Conservation (phyloP, 2,329 filamentous ascomycete genomes). For the Verticillium longisporum region DNA sequence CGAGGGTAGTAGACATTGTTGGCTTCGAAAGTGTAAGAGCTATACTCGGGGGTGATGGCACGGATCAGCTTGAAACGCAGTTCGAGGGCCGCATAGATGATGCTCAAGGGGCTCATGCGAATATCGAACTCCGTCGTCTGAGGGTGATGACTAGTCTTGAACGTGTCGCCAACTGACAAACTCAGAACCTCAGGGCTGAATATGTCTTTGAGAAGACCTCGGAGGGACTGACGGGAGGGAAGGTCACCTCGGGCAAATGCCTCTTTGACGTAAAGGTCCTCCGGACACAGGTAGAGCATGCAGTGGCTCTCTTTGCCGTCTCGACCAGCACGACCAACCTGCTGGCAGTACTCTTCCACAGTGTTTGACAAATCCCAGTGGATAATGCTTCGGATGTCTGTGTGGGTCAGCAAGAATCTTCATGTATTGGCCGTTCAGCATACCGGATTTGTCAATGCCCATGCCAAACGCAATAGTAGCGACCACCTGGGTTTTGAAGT, state of each 20-base stretch:
- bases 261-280: slow-evolving; percentile 52
- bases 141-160: slow-evolving; percentile 36
- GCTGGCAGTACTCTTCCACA: slow-evolving; percentile 51
- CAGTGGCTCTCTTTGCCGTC: slow-evolving; percentile 48
- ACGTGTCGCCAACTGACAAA: slow-evolving; percentile 29
- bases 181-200: slow-evolving; percentile 29
- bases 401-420: not conserved
- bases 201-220: slow-evolving; percentile 40
- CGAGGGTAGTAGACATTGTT: slow-evolving; percentile 21
- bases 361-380: slow-evolving; percentile 45
- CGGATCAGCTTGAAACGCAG: slow-evolving; percentile 49
- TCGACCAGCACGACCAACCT: slow-evolving; percentile 48
- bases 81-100: slow-evolving; percentile 55
- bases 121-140: slow-evolving; percentile 48
- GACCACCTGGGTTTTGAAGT: slow-evolving; percentile 23
- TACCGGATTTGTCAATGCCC: slow-evolving; percentile 47
- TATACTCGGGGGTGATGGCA: slow-evolving; percentile 51
- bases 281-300: slow-evolving; percentile 49
- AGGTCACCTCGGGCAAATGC: slow-evolving; percentile 54
- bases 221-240: slow-evolving; percentile 43
- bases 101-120: slow-evolving; percentile 37
- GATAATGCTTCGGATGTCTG: slow-evolving; percentile 46
- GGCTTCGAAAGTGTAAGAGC: slow-evolving; percentile 43
- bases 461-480: slow-evolving; percentile 55
- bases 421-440: not conserved